Percentiles rank a stretch among this genome's conserved stretches.
phyloP scores from a whole-genome alignment of 805 yeast genomes.

The Pichia occidentalis region DNA sequence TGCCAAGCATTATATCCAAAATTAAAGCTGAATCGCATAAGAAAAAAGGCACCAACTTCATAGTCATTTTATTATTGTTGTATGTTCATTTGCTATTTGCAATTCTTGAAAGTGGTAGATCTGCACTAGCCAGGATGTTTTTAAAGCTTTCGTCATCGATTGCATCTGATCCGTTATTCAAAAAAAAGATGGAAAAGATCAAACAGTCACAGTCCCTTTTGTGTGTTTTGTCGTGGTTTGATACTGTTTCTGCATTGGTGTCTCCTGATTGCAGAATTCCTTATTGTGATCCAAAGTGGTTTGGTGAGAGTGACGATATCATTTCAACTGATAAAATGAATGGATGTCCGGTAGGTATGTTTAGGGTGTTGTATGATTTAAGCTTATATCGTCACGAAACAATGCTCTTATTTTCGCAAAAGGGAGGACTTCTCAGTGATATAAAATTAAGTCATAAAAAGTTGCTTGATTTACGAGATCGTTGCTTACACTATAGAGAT shows the following conservation, averaged over 20 bases:
- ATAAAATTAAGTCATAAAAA: conserved; percentile 1
- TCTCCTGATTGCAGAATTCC: conserved; percentile 54
- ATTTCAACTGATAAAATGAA: conserved; percentile 47
- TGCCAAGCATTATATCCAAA: conserved; percentile 32
- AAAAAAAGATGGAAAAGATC: conserved; percentile 36
- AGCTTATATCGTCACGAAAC: conserved; percentile 2
- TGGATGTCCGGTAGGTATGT: conserved; percentile 58
- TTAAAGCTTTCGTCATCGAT: conserved; percentile 44
- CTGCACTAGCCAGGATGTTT: conserved; percentile 44
- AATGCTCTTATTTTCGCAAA: conserved; percentile 5
- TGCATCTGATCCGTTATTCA: conserved; percentile 41
- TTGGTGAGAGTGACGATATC: conserved; percentile 37
- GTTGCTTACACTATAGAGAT: conserved; percentile 38
- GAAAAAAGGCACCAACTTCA: conserved; percentile 35
- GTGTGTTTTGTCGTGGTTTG: conserved; percentile 53
- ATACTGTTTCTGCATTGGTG: conserved; percentile 48
- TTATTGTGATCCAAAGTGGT: conserved; percentile 46
- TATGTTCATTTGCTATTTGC: conserved; percentile 51
- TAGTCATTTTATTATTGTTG: conserved; percentile 44
- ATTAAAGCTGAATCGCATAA: conserved; percentile 33
- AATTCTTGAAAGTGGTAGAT: conserved; percentile 47
- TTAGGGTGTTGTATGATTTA: conserved; percentile 31
- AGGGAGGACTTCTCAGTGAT: background rate
- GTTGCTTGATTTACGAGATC: conserved; percentile 6
- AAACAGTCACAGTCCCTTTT: conserved; percentile 44